These are phyloP conservation scores for Xylaria sp. DNA, from an alignment of 2,329 filamentous ascomycete species.

Conservation along the genomic window DNA sequence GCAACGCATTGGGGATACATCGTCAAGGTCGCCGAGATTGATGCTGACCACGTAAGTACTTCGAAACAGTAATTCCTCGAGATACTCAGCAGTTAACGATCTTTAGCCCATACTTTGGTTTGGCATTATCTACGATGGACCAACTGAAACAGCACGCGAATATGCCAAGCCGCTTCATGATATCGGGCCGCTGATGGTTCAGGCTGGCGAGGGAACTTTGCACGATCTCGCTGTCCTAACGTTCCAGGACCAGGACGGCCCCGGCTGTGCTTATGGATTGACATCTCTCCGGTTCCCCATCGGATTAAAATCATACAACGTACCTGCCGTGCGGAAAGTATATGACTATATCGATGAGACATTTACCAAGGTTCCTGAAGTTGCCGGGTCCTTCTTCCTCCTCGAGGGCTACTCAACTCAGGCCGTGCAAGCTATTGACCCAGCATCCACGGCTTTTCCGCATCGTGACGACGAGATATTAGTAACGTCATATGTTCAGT, in stretches of 20 bases:
- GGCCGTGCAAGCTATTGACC: constrained; percentile 38
- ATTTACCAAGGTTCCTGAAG: constrained; percentile 30
- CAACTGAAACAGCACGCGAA: constrained; percentile 19
- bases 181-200: constrained; percentile 30
- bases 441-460: constrained; percentile 37
- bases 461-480: constrained; percentile 40
- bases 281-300: constrained; percentile 41
- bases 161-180: constrained; percentile 40
- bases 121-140: constrained; percentile 41
- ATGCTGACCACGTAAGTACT: constrained; percentile 37
- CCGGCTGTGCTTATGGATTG: constrained; percentile 38
- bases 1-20: constrained; percentile 39
- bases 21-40: constrained; percentile 33
- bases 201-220: constrained; percentile 32
- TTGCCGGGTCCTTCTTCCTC: constrained; percentile 41
- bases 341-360: constrained; percentile 40
- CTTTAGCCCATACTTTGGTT: constrained; percentile 42
- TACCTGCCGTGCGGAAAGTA: constrained; percentile 34
- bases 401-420: constrained; percentile 43
- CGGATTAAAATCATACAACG: constrained; percentile 37
- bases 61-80: not conserved
- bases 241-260: constrained; percentile 33
- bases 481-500: constrained; percentile 40
- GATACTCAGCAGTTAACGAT: not conserved
- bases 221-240: constrained; percentile 38